Base-by-base conservation (phyloP, 2,329 filamentous ascomycete genomes). In the Paraconiothyrium sp. region DNA sequence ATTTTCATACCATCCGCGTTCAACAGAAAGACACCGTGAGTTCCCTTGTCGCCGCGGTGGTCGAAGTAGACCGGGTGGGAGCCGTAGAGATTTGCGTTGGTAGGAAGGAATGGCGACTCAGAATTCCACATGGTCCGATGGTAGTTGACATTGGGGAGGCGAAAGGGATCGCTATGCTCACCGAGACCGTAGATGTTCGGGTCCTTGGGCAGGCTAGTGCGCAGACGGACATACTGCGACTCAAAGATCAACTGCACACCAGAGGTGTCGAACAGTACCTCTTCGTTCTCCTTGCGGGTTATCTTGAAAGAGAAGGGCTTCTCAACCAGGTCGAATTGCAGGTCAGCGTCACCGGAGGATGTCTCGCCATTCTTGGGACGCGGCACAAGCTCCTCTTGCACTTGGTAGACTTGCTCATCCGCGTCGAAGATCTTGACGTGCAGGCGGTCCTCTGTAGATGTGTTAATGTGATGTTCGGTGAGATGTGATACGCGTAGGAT, bases 171-270 rank as follows among this genome's bases (percentile, higher is more conserved):
- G 2, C 86, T 89, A 74, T 93, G 90, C 78, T 94, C 92, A 39
- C 92, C 92, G 1, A 94, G 83, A 0, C 92, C 92, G 73, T 95
- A 95, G 6, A 95, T 80, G 69, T 90, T 87, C 0, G 91, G 90
- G 57, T 88, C 82, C 0, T 86, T 77, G 0, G 92, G 91, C 11
- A 95, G 82, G 62, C 83, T 86, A 1, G 92, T 94, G 47, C 90
- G 85, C 61, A 94, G 82, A 22, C 89, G 87, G 27, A 95, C 78
- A 70, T 93, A 95, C 76, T 95, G 92, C 11, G 87, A 88, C 78
- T 95, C 89, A 69, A 93, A 95, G 47, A 95, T 82, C 11, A 95
- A 80, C 9, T 83, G 82, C 4, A 86, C 85, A 0, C 84, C 89
- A 0, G 88, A 87, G 0, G 90, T 92, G 69, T 94, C 89, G 73